Base-by-base conservation (phyloP, 2,329 filamentous ascomycete species). In the Claviceps spartinae region DNA sequence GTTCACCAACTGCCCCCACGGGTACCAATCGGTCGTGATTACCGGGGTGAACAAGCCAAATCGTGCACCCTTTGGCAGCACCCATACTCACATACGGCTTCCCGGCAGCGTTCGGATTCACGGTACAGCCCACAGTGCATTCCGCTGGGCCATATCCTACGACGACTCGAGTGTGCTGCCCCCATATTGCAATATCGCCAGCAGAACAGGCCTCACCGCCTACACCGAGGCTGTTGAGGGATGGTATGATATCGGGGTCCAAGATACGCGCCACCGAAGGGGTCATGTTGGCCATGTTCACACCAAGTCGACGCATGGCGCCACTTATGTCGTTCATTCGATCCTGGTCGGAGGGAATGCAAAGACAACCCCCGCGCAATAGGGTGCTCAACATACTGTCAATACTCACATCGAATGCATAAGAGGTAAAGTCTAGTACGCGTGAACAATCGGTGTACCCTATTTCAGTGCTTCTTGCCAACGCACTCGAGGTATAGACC, bases 251-350 rank as follows among this genome's bases (percentile, higher is more conserved):
- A 18, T 49, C 46, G 1, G 30, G 46, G 18, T 47, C 46, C 34
- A 47, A 16, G 46, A 47, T 47, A 11, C 46, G 41, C 5, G 49
- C 52, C 34, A 48, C 45, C 3, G 48, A 44, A 14, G 73, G 73
- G 1, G 72, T 75, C 63, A 76, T 69, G 48, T 68, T 63, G 4
- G 67, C 69, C 62, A 71, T 67, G 55, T 72, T 74, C 50, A 69
- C 66, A 5, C 61, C 58, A 59, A 67, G 63, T 42, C 60, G 63
- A n/a, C 64, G 62, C 51, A 70, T 69, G 24, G 68, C 69, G 8
- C 66, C 67, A 38, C 66, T 67, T 14, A 75, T 56, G 53, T 73
- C 65, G 53, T 76, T 74, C 52, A 75, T 65, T 3, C 74, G 70
- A 50, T 76, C 72, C 24, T 71, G 66, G 18, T 54, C 49, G 6